These are phyloP conservation scores for Protomyces macrosporus DNA, from an alignment of 1,139 yeast species.

Conservation along the genomic window DNA sequence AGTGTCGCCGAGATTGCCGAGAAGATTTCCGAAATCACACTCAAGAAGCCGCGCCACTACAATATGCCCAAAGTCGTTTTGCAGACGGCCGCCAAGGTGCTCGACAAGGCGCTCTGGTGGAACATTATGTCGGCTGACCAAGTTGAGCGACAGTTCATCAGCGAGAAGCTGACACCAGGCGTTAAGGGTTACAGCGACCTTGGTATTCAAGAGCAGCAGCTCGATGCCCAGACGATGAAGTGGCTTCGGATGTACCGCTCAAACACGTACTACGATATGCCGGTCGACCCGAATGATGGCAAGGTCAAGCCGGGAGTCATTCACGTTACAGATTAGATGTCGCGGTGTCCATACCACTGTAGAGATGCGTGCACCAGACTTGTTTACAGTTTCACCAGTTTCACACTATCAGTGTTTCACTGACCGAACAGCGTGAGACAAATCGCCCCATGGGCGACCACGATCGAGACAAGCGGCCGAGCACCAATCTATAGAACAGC, in stretches of 20 bases:
- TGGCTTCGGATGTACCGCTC: slow-evolving; percentile 43
- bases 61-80: slow-evolving; percentile 53
- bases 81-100: slow-evolving; percentile 46
- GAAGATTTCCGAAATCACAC: slow-evolving; percentile 59
- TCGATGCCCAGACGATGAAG: slow-evolving; percentile 64
- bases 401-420: no score
- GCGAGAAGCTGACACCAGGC: slow-evolving; percentile 58
- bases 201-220: slow-evolving; percentile 63
- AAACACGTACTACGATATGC: slow-evolving; percentile 15
- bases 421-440: no score
- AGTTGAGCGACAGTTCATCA: slow-evolving; percentile 65
- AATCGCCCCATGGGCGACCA: no score
- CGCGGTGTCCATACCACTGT: no score
- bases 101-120: slow-evolving; percentile 62
- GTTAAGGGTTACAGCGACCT: slow-evolving; percentile 68
- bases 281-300: slow-evolving; percentile 15
- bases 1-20: slow-evolving; percentile 63
- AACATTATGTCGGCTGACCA: slow-evolving; percentile 67
- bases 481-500: no score
- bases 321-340: slow-evolving; percentile 18
- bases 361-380: no score
- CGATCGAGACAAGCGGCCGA: no score
- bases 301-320: slow-evolving; percentile 18
- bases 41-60: slow-evolving; percentile 43
- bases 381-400: no score